phyloP scores from a whole-genome alignment of 352 stramenopile genomes.

The Lagenidium sp. region DNA sequence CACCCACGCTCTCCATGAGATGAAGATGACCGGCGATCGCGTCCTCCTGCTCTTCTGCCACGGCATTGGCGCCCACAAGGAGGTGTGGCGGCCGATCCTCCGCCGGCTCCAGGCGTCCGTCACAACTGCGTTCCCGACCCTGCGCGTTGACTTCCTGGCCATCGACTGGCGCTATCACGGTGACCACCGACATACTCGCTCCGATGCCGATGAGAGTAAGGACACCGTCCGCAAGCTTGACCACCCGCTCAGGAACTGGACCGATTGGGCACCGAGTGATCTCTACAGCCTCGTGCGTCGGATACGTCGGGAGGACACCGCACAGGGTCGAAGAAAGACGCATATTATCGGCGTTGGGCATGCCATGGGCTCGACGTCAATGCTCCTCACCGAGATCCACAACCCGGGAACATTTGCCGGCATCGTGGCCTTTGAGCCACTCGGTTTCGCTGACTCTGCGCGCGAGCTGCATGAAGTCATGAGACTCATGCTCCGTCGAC shows the following conservation, averaged over 20 bases:
- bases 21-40: too few relatives aligned
- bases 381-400: slow-evolving; percentile 28
- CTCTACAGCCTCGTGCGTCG: slow-evolving; percentile 11
- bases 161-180: slow-evolving; percentile 37
- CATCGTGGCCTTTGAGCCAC: slow-evolving; percentile 31
- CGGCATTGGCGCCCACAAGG: slow-evolving; percentile 27
- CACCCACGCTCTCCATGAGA: too few relatives aligned
- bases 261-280: slow-evolving; percentile 10
- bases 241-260: slow-evolving; percentile 9
- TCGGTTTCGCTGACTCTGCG: too few relatives aligned
- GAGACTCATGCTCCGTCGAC: too few relatives aligned
- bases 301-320: slow-evolving; percentile 4
- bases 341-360: slow-evolving; percentile 13
- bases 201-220: too few relatives aligned
- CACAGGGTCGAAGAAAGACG: slow-evolving; percentile 4
- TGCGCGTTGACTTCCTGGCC: slow-evolving; percentile 17
- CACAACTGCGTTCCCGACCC: too few relatives aligned
- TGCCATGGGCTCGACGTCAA: slow-evolving; percentile 14
- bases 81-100: slow-evolving; percentile 37
- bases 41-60: slow-evolving; percentile 29
- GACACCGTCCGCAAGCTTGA: too few relatives aligned
- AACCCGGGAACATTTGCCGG: slow-evolving; percentile 27
- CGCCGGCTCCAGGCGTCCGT: slow-evolving; percentile 15
- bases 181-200: too few relatives aligned
- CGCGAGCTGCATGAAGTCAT: too few relatives aligned